Evolutionary conservation across 345 rosid genomes (phyloP).

Genomic region (Citrus inodora): DNA sequence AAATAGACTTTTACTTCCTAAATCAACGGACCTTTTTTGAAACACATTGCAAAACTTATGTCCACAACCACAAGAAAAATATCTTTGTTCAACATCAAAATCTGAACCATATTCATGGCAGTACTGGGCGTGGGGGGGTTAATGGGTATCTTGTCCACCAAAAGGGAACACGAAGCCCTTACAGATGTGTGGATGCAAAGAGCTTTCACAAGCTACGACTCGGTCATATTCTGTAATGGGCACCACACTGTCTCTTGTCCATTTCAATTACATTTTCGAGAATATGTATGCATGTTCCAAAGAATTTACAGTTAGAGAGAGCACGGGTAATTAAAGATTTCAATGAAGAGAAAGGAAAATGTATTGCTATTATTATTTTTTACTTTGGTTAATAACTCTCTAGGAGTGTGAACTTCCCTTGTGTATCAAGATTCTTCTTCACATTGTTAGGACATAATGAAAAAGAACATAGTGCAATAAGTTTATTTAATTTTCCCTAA

Average conservation of each 20-base stretch:
- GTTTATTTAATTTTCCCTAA: not conserved
- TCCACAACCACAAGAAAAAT: not conserved
- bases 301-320: not conserved
- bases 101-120: not conserved
- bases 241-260: not conserved
- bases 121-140: not conserved
- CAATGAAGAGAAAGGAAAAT: not conserved
- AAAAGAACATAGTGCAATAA: not conserved
- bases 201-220: not conserved
- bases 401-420: not conserved
- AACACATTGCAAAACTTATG: not conserved
- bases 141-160: not conserved
- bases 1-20: rapidly evolving
- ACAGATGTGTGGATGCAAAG: not conserved
- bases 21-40: not conserved
- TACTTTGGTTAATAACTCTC: not conserved
- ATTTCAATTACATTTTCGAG: not conserved
- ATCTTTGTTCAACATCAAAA: not conserved
- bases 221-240: no score
- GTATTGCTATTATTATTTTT: no score
- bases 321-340: not conserved
- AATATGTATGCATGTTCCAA: not conserved
- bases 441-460: not conserved
- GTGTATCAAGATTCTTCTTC: not conserved
- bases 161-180: not conserved